These are phyloP conservation scores for Eucalyptus leucophloia DNA, from an alignment of 345 rosid species.

Conservation along the genomic window DNA sequence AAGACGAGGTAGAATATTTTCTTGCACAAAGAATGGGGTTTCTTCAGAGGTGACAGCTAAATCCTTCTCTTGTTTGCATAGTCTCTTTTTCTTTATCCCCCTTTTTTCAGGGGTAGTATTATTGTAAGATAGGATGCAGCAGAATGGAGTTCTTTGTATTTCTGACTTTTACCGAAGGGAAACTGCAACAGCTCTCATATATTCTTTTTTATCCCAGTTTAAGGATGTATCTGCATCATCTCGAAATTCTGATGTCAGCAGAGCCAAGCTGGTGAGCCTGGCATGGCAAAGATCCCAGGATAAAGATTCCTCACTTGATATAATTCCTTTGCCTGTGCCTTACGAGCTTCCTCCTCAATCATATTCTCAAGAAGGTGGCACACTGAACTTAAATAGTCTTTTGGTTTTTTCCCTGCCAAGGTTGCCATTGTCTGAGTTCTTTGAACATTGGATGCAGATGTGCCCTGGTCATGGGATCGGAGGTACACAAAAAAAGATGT, in stretches of 20 bases:
- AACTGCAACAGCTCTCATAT: not conserved
- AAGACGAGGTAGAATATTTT: slow-evolving; percentile 25
- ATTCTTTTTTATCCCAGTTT: not conserved
- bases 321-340: slow-evolving; percentile 60
- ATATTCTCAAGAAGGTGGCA: slow-evolving; percentile 59
- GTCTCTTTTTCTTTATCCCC: not conserved
- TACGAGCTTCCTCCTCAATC: slow-evolving; percentile 73
- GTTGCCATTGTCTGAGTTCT: not conserved
- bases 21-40: slow-evolving; percentile 32
- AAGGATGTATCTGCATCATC: slow-evolving; percentile 4
- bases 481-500: slow-evolving; percentile 64
- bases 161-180: not conserved
- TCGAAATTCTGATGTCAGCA: slow-evolving; percentile 3
- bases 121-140: not conserved
- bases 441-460: slow-evolving; percentile 29
- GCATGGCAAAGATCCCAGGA: slow-evolving; percentile 36
- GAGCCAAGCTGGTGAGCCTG: slow-evolving; percentile 54
- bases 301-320: slow-evolving; percentile 16
- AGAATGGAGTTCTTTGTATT: not conserved
- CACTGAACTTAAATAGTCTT: not conserved
- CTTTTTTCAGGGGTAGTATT: not conserved
- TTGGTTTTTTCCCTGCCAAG: not conserved
- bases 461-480: slow-evolving; percentile 96
- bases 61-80: not conserved
- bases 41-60: slow-evolving; percentile 18